Base-by-base conservation (phyloP, 1,139 yeast genomes). In the Magnusiomyces tetraspermus region DNA sequence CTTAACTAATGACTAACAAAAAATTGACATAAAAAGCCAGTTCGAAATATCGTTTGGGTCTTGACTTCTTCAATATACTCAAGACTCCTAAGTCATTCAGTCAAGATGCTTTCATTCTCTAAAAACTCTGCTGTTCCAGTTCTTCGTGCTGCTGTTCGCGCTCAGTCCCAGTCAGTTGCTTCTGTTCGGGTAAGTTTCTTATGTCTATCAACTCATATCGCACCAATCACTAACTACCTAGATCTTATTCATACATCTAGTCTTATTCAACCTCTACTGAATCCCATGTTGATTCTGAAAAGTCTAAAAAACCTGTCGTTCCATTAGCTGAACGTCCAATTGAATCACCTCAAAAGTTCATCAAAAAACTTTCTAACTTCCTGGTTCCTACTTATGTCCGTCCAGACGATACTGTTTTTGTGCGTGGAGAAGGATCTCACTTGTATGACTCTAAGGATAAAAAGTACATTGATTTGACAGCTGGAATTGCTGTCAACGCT, bases 401-500 rank as follows among this genome's bases (percentile, higher is more conserved):
- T 57, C 96, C 96, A n/a, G 72, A 77, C 51, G 51, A 53, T 11
- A 53, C 67, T 36, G 66, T 70, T 2, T 67, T 86, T 53, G 85
- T 82, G 11, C 82, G 78, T 54, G 96, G 95, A 19, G 72, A 82
- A 62, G 95, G 95, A 3, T 77, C 88, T 15, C 71, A 76, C 55
- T 68, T 88, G 54, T 86, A 83, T 74, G 98, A 92, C 65, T 71
- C 85, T 52, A 90, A 85, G 77, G 85, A 63, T 74, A 68, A 83
- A 51, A 77, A 84, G 64, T 92, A 85, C 66, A 76, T 92, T 52
- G 98, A 92, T 67, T 90, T 92, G 69, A 83, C 90, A 1, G 89
- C 97, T 1, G 98, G 98, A 50, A 89, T 92, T 60, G 97, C 98
- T 0, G 98, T 92, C 17, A 90, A 96, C n/a, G 83, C 86, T 1